These are phyloP conservation scores for Nyssa sinensis DNA, from an alignment of 148 eudicot species.

Conservation along the genomic window DNA sequence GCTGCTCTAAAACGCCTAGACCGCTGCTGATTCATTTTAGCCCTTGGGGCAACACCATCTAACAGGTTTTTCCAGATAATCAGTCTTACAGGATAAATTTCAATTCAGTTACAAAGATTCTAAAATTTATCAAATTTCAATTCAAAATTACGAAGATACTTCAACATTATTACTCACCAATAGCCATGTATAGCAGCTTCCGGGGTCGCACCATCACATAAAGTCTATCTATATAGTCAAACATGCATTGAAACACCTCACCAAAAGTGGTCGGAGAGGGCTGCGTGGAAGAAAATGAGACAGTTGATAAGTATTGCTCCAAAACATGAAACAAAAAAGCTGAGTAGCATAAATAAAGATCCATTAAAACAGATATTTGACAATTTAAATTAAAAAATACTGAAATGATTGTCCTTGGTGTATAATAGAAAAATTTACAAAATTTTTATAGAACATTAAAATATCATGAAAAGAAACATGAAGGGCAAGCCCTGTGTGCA, in stretches of 20 bases:
- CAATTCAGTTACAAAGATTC: too few relatives aligned
- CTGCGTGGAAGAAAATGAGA: conserved; percentile 39
- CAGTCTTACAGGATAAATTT: not conserved
- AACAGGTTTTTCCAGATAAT: conserved; percentile 19
- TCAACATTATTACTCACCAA: conserved; percentile 63
- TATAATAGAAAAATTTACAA: too few relatives aligned
- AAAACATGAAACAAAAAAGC: not conserved
- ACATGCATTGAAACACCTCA: conserved; percentile 89
- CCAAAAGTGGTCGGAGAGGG: conserved; percentile 90
- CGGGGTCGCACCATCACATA: conserved; percentile 96
- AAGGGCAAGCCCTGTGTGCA: too few relatives aligned
- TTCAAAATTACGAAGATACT: not conserved
- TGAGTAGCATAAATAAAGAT: too few relatives aligned
- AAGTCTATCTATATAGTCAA: conserved; percentile 93
- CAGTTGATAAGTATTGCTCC: not conserved
- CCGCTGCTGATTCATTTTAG: conserved; percentile 99
- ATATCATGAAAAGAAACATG: too few relatives aligned
- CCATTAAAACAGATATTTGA: too few relatives aligned
- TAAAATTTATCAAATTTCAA: not conserved
- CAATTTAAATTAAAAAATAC: too few relatives aligned
- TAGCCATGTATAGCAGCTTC: conserved; percentile 91
- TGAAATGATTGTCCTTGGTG: too few relatives aligned
- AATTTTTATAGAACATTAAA: too few relatives aligned
- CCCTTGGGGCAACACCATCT: conserved; percentile 99
- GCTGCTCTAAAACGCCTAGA: conserved; percentile 98